phyloP scores from a whole-genome alignment of 768 basidiomycete species.

The Pulveroboletus sp. region DNA sequence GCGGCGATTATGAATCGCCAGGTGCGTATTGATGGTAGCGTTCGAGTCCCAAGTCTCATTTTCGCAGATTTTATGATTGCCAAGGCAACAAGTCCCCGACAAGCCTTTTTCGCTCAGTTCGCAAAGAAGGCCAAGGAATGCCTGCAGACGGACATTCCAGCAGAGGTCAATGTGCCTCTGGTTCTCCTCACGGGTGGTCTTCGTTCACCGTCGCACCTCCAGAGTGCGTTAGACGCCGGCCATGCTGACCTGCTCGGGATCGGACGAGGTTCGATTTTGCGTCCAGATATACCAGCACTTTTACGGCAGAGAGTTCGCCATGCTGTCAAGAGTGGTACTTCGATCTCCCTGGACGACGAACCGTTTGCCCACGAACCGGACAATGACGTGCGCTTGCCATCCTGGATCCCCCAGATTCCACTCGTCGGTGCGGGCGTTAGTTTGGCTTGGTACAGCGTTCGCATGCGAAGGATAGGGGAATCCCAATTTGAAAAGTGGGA shows the following conservation, averaged over 20 bases:
- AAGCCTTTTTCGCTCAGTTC: constrained; percentile 73
- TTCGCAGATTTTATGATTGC: constrained; percentile 43
- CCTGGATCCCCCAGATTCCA: constrained; percentile 44
- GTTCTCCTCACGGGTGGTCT: constrained; percentile 84
- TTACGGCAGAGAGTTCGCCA: constrained; percentile 23
- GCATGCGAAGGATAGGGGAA: constrained; percentile 50
- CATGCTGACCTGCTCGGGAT: constrained; percentile 79
- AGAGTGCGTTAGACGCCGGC: constrained; percentile 45
- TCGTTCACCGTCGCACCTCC: constrained; percentile 53
- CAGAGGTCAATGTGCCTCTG: constrained; percentile 42
- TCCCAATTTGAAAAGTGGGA: constrained; percentile 6
- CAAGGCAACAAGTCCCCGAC: constrained; percentile 39
- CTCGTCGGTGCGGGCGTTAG: constrained; percentile 63
- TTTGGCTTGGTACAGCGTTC: constrained; percentile 66
- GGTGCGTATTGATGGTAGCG: constrained; percentile 37
- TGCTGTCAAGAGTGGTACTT: constrained; percentile 4
- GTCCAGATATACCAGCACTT: constrained; percentile 56
- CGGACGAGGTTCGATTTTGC: constrained; percentile 61
- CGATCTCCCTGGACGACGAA: constrained; percentile 18
- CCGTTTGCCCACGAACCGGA: constrained; percentile 42
- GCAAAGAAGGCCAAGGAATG: constrained; percentile 52
- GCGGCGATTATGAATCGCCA: constrained; percentile 82
- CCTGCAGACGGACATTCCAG: constrained; percentile 35
- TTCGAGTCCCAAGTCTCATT: neutral
- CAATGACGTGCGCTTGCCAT: constrained; percentile 17